These are phyloP conservation scores for Chaetomiaceae sp. DNA, from an alignment of 2,329 filamentous ascomycete genomes.

Conservation along the genomic window DNA sequence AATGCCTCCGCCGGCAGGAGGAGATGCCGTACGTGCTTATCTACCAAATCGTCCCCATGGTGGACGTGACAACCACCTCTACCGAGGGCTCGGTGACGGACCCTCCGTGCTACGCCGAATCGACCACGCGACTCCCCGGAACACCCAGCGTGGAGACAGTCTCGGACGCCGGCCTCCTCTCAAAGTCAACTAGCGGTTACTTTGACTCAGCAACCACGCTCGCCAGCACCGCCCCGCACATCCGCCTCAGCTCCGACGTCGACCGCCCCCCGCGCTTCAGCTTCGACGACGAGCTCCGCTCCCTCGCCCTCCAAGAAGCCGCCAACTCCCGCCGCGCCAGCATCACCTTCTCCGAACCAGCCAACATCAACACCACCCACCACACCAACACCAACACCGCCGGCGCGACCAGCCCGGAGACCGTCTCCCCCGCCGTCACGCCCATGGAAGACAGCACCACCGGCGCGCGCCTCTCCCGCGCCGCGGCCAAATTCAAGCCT, in stretches of 20 bases:
- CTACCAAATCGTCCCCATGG: conserved; percentile 87
- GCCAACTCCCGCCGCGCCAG: conserved; percentile 48
- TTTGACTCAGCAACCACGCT: conserved; percentile 39
- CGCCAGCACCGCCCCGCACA: conserved; percentile 39
- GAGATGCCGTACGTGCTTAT: conserved; percentile 94
- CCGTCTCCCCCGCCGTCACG: conserved; percentile 37
- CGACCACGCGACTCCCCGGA: conserved; percentile 35
- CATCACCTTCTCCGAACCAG: conserved; percentile 42
- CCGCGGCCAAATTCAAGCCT: conserved; percentile 49
- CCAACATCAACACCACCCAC: conserved; percentile 16
- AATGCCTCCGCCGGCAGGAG: conserved; percentile 59
- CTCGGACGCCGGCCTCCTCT: conserved; percentile 26
- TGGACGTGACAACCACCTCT: conserved; percentile 55
- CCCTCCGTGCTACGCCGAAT: conserved; percentile 57
- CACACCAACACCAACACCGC: conserved; percentile 34
- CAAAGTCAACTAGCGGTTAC: conserved; percentile 39
- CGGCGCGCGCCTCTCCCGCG: conserved; percentile 51
- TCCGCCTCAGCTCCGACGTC: conserved; percentile 52
- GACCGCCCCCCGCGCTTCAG: conserved; percentile 47
- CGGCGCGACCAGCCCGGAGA: conserved; percentile 32
- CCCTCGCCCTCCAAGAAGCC: conserved; percentile 29
- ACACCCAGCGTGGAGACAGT: conserved; percentile 29
- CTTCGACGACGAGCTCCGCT: conserved; percentile 39
- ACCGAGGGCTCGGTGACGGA: conserved; percentile 43
- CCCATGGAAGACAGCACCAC: conserved; percentile 52